Percentiles rank a stretch among this genome's conserved stretches.
Conservation (phyloP, 768 basidiomycete species). For the Peribolospora kevripleyi region DNA sequence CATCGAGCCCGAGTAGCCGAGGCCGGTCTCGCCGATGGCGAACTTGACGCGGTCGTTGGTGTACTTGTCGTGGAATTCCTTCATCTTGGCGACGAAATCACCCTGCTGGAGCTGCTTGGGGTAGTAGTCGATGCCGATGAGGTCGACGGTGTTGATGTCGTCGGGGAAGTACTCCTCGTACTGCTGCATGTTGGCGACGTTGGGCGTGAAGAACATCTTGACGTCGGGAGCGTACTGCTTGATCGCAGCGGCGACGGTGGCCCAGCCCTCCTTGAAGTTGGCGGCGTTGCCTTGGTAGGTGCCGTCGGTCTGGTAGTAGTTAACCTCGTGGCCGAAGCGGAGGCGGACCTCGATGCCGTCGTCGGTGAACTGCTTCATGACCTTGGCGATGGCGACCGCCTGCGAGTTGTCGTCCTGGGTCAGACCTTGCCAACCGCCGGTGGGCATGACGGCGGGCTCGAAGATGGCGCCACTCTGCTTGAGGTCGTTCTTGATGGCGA, state of each 20-base stretch:
- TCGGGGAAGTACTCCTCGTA: constrained; percentile 15
- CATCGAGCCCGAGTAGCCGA: constrained; percentile 4
- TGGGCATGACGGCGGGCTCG: constrained; percentile 9
- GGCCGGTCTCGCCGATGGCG: constrained; percentile 16
- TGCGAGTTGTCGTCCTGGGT: constrained; percentile 11
- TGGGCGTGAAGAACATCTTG: constrained; percentile 13
- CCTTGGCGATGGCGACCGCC: constrained; percentile 7
- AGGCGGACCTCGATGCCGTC: constrained; percentile 16
- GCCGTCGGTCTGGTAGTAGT: constrained; percentile 12
- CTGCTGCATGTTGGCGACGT: constrained; percentile 2
- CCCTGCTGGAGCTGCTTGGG: constrained; percentile 4
- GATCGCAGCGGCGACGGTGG: constrained; percentile 10
- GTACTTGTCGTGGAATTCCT: constrained; percentile 14
- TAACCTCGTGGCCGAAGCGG: constrained; percentile 14
- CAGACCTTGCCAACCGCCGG: constrained; percentile 5
- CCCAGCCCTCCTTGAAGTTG: constrained; percentile 15
- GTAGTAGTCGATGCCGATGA: constrained; percentile 13
- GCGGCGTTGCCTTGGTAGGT: constrained; percentile 11
- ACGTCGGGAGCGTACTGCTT: constrained; percentile 9
- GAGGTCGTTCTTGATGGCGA: constrained; percentile 11
- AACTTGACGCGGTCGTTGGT: constrained; percentile 7
- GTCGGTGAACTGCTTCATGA: constrained; percentile 16
- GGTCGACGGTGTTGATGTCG: constrained; percentile 9
- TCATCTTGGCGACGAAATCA: constrained; percentile 6
- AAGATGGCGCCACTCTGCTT: constrained; percentile 8